phyloP scores from a whole-genome alignment of 768 basidiomycete species.

The Phanerochaete carnosa region DNA sequence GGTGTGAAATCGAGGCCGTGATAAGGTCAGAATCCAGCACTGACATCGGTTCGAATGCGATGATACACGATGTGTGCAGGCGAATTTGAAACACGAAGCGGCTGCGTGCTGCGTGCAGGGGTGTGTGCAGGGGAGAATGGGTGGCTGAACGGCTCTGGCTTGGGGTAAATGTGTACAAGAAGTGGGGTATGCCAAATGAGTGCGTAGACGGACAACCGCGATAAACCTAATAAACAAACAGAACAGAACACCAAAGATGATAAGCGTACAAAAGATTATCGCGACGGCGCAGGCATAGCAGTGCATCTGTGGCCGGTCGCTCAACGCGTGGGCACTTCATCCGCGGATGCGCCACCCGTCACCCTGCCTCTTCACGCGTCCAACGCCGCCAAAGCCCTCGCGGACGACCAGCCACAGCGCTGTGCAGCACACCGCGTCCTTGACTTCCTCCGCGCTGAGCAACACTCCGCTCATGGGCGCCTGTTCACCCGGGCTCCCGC shows the following conservation, averaged over 20 bases:
- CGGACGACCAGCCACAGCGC: conserved; percentile 90
- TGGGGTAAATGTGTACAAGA: background rate
- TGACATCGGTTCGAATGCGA: too few species aligned
- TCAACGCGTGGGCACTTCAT: conserved; percentile 29
- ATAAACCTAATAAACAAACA: background rate
- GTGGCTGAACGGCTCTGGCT: too few species aligned
- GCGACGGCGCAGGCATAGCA: too few species aligned
- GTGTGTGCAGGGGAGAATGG: too few species aligned
- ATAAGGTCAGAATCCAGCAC: background rate
- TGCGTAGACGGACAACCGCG: background rate
- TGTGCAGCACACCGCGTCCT: conserved; percentile 86
- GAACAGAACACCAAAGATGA: background rate
- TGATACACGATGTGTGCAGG: background rate
- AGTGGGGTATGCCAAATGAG: background rate
- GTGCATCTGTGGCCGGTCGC: background rate
- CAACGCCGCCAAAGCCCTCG: conserved; percentile 90
- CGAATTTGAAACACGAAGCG: background rate
- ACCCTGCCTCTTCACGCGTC: conserved; percentile 72
- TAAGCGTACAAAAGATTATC: background rate
- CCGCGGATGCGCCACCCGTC: conserved; percentile 76
- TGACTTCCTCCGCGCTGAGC: conserved; percentile 88
- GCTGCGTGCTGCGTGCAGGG: background rate
- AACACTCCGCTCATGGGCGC: conserved; percentile 43
- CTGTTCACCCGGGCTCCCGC: conserved; percentile 2
- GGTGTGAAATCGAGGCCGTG: background rate